Evolutionary conservation across 352 stramenopile genomes (phyloP).

Genomic region (Thalassiosira hispida): DNA sequence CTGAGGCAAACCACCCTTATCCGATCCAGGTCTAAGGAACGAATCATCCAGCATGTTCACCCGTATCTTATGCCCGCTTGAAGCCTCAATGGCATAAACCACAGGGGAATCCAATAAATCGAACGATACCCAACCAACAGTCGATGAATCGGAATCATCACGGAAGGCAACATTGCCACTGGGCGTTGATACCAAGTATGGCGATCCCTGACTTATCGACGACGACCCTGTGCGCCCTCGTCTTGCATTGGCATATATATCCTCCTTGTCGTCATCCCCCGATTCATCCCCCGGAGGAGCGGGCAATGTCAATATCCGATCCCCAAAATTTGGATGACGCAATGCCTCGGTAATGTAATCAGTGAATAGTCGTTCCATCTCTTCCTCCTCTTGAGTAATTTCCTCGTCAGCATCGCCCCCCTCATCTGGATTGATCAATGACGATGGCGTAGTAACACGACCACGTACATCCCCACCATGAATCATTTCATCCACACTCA

Average conservation of each 20-base stretch:
- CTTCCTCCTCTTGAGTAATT: constrained; percentile 9
- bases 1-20: constrained; percentile 32
- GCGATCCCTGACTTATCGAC: constrained; percentile 15
- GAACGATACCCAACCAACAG: constrained; percentile 72
- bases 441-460: neutral
- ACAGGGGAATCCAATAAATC: constrained; percentile 73
- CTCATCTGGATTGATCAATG: constrained; percentile 10
- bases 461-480: constrained; percentile 30
- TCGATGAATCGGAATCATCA: constrained; percentile 46
- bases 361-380: constrained; percentile 37
- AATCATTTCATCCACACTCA: constrained; percentile 79
- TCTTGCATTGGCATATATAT: neutral
- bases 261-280: constrained; percentile 18
- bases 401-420: neutral
- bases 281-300: constrained; percentile 36
- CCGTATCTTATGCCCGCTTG: constrained; percentile 52
- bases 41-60: constrained; percentile 80
- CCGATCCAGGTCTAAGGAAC: constrained; percentile 9
- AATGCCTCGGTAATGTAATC: constrained; percentile 50
- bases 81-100: constrained; percentile 72
- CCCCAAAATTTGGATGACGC: constrained; percentile 40
- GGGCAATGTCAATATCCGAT: constrained; percentile 42
- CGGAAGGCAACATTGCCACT: constrained; percentile 70
- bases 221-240: neutral
- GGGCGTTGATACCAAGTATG: constrained; percentile 71